phyloP scores from a whole-genome alignment of 2,329 filamentous ascomycete genomes.

The Pseudogymnoascus sp. region DNA sequence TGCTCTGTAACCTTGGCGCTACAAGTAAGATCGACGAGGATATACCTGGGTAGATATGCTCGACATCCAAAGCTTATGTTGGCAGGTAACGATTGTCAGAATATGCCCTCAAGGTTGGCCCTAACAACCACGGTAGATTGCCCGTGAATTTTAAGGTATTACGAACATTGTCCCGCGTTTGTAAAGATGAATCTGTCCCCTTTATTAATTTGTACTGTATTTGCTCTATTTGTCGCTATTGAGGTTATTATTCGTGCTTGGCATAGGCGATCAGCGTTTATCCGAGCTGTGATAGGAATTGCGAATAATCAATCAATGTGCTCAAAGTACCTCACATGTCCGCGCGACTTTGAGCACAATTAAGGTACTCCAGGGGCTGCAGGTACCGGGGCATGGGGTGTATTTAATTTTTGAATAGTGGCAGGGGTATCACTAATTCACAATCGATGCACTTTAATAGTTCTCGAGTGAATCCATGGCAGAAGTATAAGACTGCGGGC shows the following conservation, averaged over 20 bases:
- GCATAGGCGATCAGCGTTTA: background rate
- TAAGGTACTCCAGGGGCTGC: background rate
- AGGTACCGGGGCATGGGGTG: background rate
- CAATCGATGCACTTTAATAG: background rate
- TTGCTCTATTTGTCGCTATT: background rate
- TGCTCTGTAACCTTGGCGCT: background rate
- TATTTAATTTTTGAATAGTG: background rate
- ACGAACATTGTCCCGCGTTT: background rate
- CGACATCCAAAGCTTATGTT: background rate
- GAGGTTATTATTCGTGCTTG: background rate
- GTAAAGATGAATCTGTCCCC: background rate
- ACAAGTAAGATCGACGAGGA: background rate
- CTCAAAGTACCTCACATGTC: constrained; percentile 6
- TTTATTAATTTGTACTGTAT: background rate
- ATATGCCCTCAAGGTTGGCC: background rate
- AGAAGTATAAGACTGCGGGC: background rate
- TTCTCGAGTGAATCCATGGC: background rate
- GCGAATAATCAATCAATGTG: constrained; percentile 9
- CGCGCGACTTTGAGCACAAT: constrained; percentile 11
- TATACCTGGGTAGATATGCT: background rate
- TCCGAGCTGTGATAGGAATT: background rate
- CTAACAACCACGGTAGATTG: background rate
- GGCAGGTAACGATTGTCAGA: background rate
- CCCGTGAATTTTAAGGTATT: background rate
- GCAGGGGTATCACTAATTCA: background rate